Conservation (phyloP, 345 rosid genomes). For the Anastatica hierochuntica region DNA sequence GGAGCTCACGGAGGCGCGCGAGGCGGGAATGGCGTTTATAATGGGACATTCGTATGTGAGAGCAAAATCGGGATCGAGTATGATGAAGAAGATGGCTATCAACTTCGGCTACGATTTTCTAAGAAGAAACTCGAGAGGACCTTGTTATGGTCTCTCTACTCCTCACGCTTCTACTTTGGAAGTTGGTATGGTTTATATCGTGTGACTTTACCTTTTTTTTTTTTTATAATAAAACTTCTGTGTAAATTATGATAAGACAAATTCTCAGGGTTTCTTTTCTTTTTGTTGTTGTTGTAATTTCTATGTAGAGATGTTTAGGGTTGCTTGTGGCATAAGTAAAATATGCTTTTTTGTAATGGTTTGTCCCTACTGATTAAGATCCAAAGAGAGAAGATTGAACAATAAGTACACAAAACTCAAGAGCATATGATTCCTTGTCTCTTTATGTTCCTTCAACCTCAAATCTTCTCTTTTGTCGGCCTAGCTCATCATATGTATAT, state of each 20-base stretch:
- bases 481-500: constrained; percentile 3
- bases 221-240: no score
- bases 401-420: constrained; percentile 19
- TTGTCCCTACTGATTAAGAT: constrained; percentile 11
- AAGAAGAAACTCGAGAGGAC: constrained; percentile 66
- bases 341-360: constrained; percentile 12
- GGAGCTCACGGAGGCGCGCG: constrained; percentile 79
- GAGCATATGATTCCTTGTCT: constrained; percentile 29
- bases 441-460: constrained; percentile 21
- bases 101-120: constrained; percentile 71
- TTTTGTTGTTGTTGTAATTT: neutral
- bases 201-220: no score
- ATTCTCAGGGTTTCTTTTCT: no score
- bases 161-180: constrained; percentile 84
- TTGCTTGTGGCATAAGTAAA: constrained; percentile 23
- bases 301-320: constrained; percentile 9
- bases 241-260: no score
- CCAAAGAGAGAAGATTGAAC: constrained; percentile 9
- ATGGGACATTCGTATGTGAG: constrained; percentile 71
- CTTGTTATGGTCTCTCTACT: constrained; percentile 36
- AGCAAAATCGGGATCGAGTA: constrained; percentile 71
- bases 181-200: constrained; percentile 84
- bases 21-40: constrained; percentile 80
- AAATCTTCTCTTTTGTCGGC: constrained; percentile 25
- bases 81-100: constrained; percentile 53